phyloP scores from a whole-genome alignment of 1,139 yeast genomes.

The Geotrichum candidum region DNA sequence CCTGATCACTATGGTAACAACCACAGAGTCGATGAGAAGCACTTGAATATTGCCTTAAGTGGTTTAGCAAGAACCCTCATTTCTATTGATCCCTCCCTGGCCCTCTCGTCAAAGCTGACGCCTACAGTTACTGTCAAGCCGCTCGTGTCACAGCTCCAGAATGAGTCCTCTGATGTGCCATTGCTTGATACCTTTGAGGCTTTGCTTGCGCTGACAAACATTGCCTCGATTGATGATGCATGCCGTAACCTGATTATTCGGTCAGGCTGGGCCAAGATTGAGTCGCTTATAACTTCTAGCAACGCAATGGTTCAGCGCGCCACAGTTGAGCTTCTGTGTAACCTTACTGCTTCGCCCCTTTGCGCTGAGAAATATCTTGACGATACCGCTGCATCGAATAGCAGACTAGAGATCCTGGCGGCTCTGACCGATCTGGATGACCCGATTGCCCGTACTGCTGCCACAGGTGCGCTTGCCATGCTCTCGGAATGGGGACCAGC shows the following conservation, averaged over 20 bases:
- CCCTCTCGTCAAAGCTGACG: conserved; percentile 33
- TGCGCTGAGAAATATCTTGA: conserved; percentile 38
- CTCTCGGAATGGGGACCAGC: conserved; percentile 36
- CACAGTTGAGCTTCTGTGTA: conserved; percentile 38
- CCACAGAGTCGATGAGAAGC: conserved; percentile 20
- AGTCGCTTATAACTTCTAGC: conserved; percentile 34
- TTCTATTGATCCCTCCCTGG: conserved; percentile 34
- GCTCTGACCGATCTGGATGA: conserved; percentile 35
- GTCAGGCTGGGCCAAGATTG: conserved; percentile 39
- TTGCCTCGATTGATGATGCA: conserved; percentile 39
- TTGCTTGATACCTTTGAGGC: conserved; percentile 43
- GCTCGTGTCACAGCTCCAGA: conserved; percentile 28
- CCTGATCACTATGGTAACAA: conserved; percentile 16
- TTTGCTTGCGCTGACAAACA: conserved; percentile 44
- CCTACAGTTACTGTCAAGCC: conserved; percentile 34
- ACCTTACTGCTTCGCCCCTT: conserved; percentile 34
- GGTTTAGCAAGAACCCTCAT: conserved; percentile 37
- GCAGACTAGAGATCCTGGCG: conserved; percentile 31
- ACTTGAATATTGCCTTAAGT: conserved; percentile 27
- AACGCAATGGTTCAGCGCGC: conserved; percentile 36
- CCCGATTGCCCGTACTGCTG: conserved; percentile 34
- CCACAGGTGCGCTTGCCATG: conserved; percentile 39
- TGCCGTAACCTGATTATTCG: conserved; percentile 35
- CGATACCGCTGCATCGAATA: conserved; percentile 25
- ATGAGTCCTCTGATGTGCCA: conserved; percentile 26